Base-by-base conservation (phyloP, 768 basidiomycete genomes). In the Panaeolus cyanescens region DNA sequence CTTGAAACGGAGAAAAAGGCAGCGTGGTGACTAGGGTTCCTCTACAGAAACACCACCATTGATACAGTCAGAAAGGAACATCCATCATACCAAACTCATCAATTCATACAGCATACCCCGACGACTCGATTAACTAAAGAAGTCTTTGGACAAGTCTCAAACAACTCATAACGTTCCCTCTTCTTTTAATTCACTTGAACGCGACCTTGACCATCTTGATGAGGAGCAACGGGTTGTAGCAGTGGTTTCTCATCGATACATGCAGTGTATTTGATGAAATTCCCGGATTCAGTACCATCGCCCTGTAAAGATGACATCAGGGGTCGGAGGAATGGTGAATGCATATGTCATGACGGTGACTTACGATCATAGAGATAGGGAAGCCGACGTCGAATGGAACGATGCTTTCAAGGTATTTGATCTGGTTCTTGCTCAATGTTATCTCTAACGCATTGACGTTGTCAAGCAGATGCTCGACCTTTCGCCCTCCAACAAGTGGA, bases 361-460 rank as follows among this genome's bases (percentile, higher is more conserved):
- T 58, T 56, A 76, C 75, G 39, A 77, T 64, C 34, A 74, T 63
- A 6, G 32, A 66, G 4, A 58, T 36, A 3, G 77, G 76, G 71
- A 85, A 85, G 4, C 84, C 84, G 8, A 61, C 56, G 34, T 82
- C 77, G 61, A 85, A 83, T 0, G 79, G 77, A 22, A 76, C 53
- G 6, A 74, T 67, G 33, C 71, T 67, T 40, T 85, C 84, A 12
- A 86, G 62, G 37, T 71, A 74, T 36, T 71, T 67, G 39, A 85
- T 79, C 15, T 85, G 82, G 39, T 79, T 77, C 0, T 71, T 61
- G 3, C 75, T 75, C 42, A 85, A 76, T 0, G 71, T 63, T 32
- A 85, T 80, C 17, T 77, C 74, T 10, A 85, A 68, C 5, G 83
- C 82, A 62, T 83, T 75, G 15, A 85, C 59, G 65, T 85, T 86